Evolutionary conservation across 2,329 filamentous ascomycete genomes (phyloP), one percentile per base, ranked within the genome.

Genomic region (Exophiala lecanii-corni): DNA sequence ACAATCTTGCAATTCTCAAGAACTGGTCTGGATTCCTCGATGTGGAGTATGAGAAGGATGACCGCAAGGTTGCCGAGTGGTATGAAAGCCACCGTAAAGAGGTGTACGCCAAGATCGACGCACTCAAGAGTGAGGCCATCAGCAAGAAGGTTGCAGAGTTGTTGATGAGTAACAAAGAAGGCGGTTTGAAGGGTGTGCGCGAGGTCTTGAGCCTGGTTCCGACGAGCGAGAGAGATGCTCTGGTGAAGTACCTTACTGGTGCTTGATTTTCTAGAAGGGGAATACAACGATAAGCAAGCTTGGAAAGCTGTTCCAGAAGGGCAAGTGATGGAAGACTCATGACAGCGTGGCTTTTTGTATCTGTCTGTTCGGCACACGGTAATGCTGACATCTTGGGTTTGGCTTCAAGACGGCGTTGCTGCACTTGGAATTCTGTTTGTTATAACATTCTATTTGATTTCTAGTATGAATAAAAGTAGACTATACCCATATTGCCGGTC

Each of bases 1-100:
- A 75, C 45, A 82, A 89, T 67, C 72, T 96, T 43, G 76, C 80
- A 58, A 79, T 83, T 50, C 78, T 98, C 35, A 79, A 83, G 65
- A 84, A 87, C 28, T 96, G 92, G 88, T 88, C 82, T 32, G 82
- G 77, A 36, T 74, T 96, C 35, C 52, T 69, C 26, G 65, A 67
- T 45, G 69, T 80, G 32, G 77, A 86, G 55, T 94, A 94, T 65
- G 79, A 84, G 42, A 76, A 75, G 46, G 81, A 87, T 51, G 92
- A 98, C 64, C 79, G 79, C 57, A 82, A 81, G 55, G 92, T 96
- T 19, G 87, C 89, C 3, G 77, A 83, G 57, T 98, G 92, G 92
- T 97, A 96, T 63, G 92, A 98, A 74, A 83, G 91, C 70, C 92
- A 97, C 71, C 77, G 87, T 62, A 87, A 91, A 74, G 70, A 72